phyloP scores from a whole-genome alignment of 805 yeast genomes.

The Monosporozyma yasuniensis region DNA sequence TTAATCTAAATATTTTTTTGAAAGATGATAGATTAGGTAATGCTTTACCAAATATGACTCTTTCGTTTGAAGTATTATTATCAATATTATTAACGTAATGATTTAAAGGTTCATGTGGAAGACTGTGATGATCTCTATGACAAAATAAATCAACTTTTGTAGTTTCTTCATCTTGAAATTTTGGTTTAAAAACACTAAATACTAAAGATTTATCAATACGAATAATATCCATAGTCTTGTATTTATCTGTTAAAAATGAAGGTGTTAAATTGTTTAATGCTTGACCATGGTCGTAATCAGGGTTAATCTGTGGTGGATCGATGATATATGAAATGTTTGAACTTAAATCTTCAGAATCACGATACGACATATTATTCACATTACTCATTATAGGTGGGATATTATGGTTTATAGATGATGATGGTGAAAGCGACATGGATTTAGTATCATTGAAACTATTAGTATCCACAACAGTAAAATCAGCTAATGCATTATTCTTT shows the following conservation, averaged over 20 bases:
- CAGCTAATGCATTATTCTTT: conserved; percentile 16
- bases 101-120: not conserved
- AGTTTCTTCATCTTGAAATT: conserved; percentile 15
- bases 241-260: conserved; percentile 20
- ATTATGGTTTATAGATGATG: not conserved
- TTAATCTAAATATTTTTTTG: conserved; percentile 20
- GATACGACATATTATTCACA: not conserved
- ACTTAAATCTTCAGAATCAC: not conserved
- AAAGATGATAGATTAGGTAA: conserved; percentile 11
- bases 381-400: not conserved
- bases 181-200: conserved; percentile 19
- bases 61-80: not conserved
- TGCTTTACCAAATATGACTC: not conserved
- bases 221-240: conserved; percentile 19
- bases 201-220: conserved; percentile 16
- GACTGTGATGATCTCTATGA: not conserved
- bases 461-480: conserved; percentile 12
- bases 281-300: not conserved
- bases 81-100: not conserved
- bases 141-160: conserved; percentile 13
- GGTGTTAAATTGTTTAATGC: conserved; percentile 3
- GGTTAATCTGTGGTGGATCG: not conserved
- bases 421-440: not conserved
- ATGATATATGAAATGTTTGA: not conserved
- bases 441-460: not conserved